Evolutionary conservation across 139 green algal genomes (phyloP).

Genomic region (Ettlia oleoabundans): DNA sequence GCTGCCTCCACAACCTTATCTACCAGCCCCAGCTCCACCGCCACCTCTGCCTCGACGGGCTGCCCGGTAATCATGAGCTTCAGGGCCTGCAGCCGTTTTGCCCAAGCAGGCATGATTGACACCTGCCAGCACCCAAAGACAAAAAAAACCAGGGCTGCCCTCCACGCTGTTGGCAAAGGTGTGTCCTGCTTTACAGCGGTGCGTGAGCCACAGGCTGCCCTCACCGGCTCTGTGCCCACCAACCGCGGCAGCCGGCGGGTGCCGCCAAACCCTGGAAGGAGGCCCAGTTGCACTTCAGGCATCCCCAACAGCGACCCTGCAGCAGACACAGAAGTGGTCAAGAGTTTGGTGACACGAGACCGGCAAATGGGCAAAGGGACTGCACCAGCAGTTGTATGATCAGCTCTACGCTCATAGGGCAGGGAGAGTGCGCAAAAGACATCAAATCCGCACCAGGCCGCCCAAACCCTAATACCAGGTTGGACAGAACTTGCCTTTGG

Average conservation of each 20-base stretch:
- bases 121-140: too few species aligned
- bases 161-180: background rate
- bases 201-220: background rate
- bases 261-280: conserved; percentile 96
- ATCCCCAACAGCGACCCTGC: conserved; percentile 81
- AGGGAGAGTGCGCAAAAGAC: too few species aligned
- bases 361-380: background rate
- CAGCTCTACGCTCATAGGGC: too few species aligned
- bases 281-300: conserved; percentile 93
- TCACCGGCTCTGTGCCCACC: conserved; percentile 86
- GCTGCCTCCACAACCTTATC: conserved; percentile 89
- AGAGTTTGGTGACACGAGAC: background rate
- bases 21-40: conserved; percentile 81
- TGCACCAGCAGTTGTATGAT: too few species aligned
- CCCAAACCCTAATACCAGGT: too few species aligned
- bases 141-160: too few species aligned
- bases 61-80: conserved; percentile 14
- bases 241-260: conserved; percentile 95
- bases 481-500: conserved; percentile 58
- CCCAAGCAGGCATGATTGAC: too few species aligned
- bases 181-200: background rate
- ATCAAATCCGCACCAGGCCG: too few species aligned
- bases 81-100: background rate
- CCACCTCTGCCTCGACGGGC: conserved; percentile 40
- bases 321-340: background rate